phyloP scores from a whole-genome alignment of 176 grass and related monocot genomes.

The Zoysia pacifica region DNA sequence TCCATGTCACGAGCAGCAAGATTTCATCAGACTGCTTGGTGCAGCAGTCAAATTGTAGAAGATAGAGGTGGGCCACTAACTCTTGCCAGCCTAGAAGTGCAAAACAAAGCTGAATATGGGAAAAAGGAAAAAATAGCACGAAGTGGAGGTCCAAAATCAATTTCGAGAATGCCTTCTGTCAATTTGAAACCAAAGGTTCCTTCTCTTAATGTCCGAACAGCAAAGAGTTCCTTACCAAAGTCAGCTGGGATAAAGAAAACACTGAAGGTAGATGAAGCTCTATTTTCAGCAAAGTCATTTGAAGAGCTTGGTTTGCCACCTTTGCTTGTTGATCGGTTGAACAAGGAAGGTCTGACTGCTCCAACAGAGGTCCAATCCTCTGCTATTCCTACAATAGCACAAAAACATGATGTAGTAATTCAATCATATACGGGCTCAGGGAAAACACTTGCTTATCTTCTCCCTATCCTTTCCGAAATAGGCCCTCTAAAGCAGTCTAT shows the following conservation, averaged over 20 bases:
- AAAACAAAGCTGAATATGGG: conserved; percentile 42
- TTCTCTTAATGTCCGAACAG: conserved; percentile 28
- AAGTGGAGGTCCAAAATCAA: conserved; percentile 37
- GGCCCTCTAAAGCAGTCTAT: conserved; percentile 62
- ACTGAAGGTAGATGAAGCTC: conserved; percentile 71
- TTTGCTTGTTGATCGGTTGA: conserved; percentile 62
- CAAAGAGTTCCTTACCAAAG: conserved; percentile 37
- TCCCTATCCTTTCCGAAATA: conserved; percentile 81
- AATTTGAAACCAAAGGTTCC: conserved; percentile 47
- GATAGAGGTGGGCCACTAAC: conserved; percentile 36
- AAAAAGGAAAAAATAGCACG: conserved; percentile 55
- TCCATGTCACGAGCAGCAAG: conserved; percentile 35
- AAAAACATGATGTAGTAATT: conserved; percentile 78
- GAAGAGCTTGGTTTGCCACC: conserved; percentile 75
- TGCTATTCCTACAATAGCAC: conserved; percentile 77
- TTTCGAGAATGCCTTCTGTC: conserved; percentile 38
- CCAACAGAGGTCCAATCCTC: conserved; percentile 90
- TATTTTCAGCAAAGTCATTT: conserved; percentile 87
- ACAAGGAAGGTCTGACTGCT: conserved; percentile 62
- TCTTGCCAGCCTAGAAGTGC: conserved; percentile 63
- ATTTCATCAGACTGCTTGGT: conserved; percentile 52
- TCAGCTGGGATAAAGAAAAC: conserved; percentile 37
- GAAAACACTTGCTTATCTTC: conserved; percentile 85
- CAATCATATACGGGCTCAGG: conserved; percentile 91
- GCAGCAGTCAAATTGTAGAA: conserved; percentile 31